Evolutionary conservation across 2,329 filamentous ascomycete genomes (phyloP), one percentile per base, ranked within the genome.

Genomic region (Cucurbitaria berberidis): DNA sequence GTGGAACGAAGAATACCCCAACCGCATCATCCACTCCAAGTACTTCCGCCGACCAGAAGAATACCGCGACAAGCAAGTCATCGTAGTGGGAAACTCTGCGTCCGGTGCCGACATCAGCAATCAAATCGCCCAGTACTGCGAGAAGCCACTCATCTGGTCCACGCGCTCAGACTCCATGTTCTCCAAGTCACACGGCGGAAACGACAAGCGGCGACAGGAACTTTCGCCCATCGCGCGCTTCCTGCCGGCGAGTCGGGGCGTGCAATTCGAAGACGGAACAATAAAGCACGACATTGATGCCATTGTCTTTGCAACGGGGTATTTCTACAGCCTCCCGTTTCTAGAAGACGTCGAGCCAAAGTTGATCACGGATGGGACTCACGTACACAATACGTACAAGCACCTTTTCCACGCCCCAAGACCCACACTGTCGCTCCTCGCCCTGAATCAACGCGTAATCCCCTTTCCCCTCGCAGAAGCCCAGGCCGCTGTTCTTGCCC

Each of bases 221-320:
- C 76, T 81, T 5, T 80, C 83, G 0, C 79, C 83, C 22, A 85
- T 88, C 46, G 68, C 74, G 10, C 73, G 78, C 38, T 85, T 86
- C 59, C 63, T 82, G 75, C 68, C 89, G 0, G 74, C 81, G 3
- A 76, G 82, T 45, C 81, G 85, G 57, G 86, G 83, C 3, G 81
- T 95, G 1, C 79, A 82, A 27, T 90, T 96, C 58, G 79, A 81
- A 35, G 82, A 91, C 64, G 89, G 88, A 2, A 80, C 79, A 0
- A 68, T 88, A 9, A 89, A 91, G 67, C 76, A 77, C 3, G 78
- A 86, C 29, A 75, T 98, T 50, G 93, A 97, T 66, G 83, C 85
- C 1, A 78, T 97, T 5, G 72, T 98, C 24, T 97, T 93, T 74
- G 93, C 90, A 72, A 97, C 93, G 0, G 93, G 93, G 0, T 98